Evolutionary conservation across 208 protist species (phyloP), one percentile per base, ranked within the genome.

Genomic region (Blechomonas ayalai): DNA sequence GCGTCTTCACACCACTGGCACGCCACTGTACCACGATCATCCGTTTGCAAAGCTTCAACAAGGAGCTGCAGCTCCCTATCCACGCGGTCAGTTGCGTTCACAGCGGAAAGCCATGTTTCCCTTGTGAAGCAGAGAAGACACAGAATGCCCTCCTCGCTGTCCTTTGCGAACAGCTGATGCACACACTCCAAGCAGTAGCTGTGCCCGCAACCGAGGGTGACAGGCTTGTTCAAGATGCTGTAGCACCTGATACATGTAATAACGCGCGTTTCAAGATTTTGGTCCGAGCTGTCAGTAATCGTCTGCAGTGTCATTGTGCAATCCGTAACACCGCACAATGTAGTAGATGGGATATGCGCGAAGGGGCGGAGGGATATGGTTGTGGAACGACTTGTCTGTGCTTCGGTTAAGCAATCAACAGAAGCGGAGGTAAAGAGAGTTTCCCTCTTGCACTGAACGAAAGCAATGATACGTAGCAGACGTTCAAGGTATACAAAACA

Each of bases 201-300:
- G 56, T 92, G 66, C 8, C 50, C 25, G 54, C 82, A 92, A 0
- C 59, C 45, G 12, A 92, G 53, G 4, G 68, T 77, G 10, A 86
- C 33, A 6, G 82, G 77, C 2, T 65, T 27, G 0, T 56, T 46
- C 22, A 92, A 27, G 32, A 78, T 56, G 20, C 80, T 67, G 62
- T 88, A 92, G 64, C 82, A 92, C 0, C 78, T 38, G 10, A 77
- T 78, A 40, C 82, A 92, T 3, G 75, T 88, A 34, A 92, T 80
- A 5, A 57, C 49, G 20, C 29, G 37, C 3, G 36, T 24, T 16
- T 58, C n/a, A 12, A 41, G 40, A n/a, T 27, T 26, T n/a, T 29
- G n/a, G 24, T 46, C 12, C 1, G 32, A 29, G 19, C 42, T 2
- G 12, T 7, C n/a, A 16, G 32, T 9, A 40, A 22, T 9, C 32